phyloP scores from a whole-genome alignment of 345 rosid genomes.

The Limnanthes douglasii region DNA sequence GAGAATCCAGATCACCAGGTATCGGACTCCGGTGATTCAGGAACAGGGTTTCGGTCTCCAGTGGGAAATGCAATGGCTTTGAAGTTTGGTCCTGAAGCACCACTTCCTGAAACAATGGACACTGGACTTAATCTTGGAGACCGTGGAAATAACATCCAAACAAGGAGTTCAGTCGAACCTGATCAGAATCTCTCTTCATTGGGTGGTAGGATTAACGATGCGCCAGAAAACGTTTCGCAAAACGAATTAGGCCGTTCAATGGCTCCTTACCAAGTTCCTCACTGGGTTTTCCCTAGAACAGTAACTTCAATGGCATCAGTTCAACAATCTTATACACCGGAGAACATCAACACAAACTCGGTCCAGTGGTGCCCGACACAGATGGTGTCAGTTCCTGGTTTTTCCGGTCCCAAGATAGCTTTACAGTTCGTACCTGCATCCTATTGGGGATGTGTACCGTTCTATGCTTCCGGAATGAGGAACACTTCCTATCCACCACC shows the following conservation, averaged over 20 bases:
- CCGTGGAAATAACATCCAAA: slow-evolving; percentile 15
- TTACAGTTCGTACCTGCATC: slow-evolving; percentile 41
- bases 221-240: slow-evolving; percentile 10
- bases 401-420: slow-evolving; percentile 31
- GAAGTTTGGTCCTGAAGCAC: slow-evolving; percentile 44
- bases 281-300: slow-evolving; percentile 31
- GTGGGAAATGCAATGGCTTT: slow-evolving; percentile 29
- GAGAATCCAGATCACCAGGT: slow-evolving; percentile 21
- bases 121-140: slow-evolving; percentile 36
- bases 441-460: slow-evolving; percentile 30
- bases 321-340: slow-evolving; percentile 13
- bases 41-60: slow-evolving; percentile 17
- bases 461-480: slow-evolving; percentile 20
- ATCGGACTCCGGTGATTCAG: slow-evolving; percentile 15
- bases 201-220: slow-evolving; percentile 13
- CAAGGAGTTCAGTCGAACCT: slow-evolving; percentile 11
- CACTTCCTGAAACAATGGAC: slow-evolving; percentile 42
- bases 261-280: slow-evolving; percentile 23
- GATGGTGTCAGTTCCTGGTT: slow-evolving; percentile 25
- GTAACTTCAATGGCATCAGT: slow-evolving; percentile 13
- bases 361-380: slow-evolving; percentile 41
- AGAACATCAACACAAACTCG: slow-evolving; percentile 10
- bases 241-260: slow-evolving; percentile 17
- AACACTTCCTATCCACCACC: slow-evolving; percentile 27
- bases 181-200: slow-evolving; percentile 23